These are phyloP conservation scores for Chloropicon primus DNA, from an alignment of 139 green algal genomes.

Conservation along the genomic window DNA sequence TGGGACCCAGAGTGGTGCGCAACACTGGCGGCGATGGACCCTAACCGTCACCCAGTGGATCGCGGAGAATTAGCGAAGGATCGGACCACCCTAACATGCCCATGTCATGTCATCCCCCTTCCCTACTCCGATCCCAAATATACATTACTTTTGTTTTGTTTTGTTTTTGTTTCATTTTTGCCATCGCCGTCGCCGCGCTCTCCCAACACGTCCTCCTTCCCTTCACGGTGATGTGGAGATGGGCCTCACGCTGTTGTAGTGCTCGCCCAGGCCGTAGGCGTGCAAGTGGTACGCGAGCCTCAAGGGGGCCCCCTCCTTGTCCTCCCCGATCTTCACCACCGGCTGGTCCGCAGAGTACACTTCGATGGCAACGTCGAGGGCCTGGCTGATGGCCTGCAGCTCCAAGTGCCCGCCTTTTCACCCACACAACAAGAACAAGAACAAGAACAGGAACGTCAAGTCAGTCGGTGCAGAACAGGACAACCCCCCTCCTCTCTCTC, in stretches of 20 bases:
- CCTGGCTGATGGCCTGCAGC: conserved; percentile 51
- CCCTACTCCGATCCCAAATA: too few species aligned
- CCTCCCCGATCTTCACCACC: conserved; percentile 48
- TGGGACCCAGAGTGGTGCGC: too few species aligned
- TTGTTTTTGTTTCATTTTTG: too few species aligned
- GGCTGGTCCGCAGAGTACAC: conserved; percentile 57
- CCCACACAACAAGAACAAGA: conserved; percentile 20
- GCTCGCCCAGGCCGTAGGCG: conserved; percentile 80
- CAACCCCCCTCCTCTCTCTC: conserved; percentile 37
- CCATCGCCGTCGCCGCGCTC: too few species aligned
- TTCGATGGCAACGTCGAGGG: conserved; percentile 37
- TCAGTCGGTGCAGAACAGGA: neutral
- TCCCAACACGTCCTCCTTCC: too few species aligned
- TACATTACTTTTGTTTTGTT: too few species aligned
- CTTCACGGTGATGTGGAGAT: neutral
- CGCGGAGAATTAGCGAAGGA: too few species aligned
- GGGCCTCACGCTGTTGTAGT: conserved; percentile 75
- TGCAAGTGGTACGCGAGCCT: conserved; percentile 76
- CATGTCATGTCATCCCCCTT: too few species aligned
- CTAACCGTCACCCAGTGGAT: too few species aligned
- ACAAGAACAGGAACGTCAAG: neutral
- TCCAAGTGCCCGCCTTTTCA: conserved; percentile 86
- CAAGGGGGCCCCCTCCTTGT: conserved; percentile 35
- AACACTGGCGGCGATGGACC: too few species aligned
- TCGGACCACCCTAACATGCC: too few species aligned